Percentiles rank a stretch among this genome's conserved stretches.
phyloP scores from a whole-genome alignment of 2,329 filamentous ascomycete species.

The Talaromyces amestolkiae region DNA sequence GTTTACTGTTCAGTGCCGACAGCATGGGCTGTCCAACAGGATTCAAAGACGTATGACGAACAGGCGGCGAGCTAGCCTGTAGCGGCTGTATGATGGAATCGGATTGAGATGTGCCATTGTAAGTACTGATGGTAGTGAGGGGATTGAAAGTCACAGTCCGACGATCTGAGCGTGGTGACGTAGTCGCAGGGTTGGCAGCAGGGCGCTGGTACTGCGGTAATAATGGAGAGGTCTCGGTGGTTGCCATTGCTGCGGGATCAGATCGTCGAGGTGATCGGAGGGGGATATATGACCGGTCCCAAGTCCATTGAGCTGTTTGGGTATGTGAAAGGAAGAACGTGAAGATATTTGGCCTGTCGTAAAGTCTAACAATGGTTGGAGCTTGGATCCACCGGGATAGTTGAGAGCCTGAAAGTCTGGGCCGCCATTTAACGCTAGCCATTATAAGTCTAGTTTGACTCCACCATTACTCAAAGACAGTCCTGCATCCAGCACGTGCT shows the following conservation, averaged over 20 bases:
- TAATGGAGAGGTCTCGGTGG: conserved; percentile 44
- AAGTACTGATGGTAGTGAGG: conserved; percentile 45
- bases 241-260: conserved; percentile 30
- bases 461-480: not conserved
- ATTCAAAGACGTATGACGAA: conserved; percentile 27
- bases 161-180: conserved; percentile 39
- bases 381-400: conserved; percentile 12
- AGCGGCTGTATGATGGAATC: conserved; percentile 43
- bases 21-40: conserved; percentile 60
- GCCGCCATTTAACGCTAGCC: not conserved
- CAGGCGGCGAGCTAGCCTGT: conserved; percentile 38
- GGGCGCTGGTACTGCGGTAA: conserved; percentile 37
- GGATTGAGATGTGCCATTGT: conserved; percentile 41
- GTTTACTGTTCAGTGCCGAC: conserved; percentile 79
- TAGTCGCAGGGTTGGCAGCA: conserved; percentile 27
- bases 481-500: not conserved
- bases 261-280: not conserved
- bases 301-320: conserved; percentile 3
- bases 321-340: not conserved
- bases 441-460: not conserved
- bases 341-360: conserved; percentile 1
- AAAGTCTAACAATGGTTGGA: conserved; percentile 7
- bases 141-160: conserved; percentile 51
- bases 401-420: conserved; percentile 3
- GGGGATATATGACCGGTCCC: not conserved